Base-by-base conservation (phyloP, 192 early-diverging fungal species). In the Ramicandelaber brevisporus region DNA sequence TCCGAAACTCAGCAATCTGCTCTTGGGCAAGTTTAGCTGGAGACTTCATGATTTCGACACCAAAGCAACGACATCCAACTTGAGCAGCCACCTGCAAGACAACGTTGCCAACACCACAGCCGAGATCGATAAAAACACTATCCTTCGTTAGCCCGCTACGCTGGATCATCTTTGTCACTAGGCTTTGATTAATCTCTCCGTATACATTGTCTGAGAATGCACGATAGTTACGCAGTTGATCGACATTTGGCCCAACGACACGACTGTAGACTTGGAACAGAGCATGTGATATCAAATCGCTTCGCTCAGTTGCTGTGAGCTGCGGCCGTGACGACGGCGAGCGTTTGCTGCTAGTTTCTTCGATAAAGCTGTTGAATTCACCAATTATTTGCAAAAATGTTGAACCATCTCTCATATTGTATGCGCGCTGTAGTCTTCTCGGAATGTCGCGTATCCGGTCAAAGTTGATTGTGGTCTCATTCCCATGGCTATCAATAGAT, bases 161-260 rank as follows among this genome's bases (percentile, higher is more conserved):
- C 26, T 64, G 40, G 33, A 93, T 85, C 15, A 98, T 56, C 31
- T 88, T 77, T 31, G 63, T 63, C 21, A 90, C 73, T 36, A 98
- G 51, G 17, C 59, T 63, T 15, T 68, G 65, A 33, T 75, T 69
- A 36, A 98, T 71, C 52, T 98, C 92, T 26, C 92, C 92, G 48
- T 98, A 98, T 12, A 96, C 90, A 44, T 82, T 82, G 44, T 89
- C 84, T 10, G 82, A 82, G 38, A 86, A 86, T 22, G 66, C 73
- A 48, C 78, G 57, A 50, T 88, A 88, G 21, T 67, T 52, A 26
- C 79, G 74, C 33, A 89, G 46, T 20, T 57, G 37, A 17, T 67
- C 64, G 3, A 72, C 73, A 5, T 65, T 51, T 14, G 73, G 76
- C 0, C 83, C 71, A 4, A 89, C 84, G 7, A 78, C 64, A 10